A percentile compares a stretch with the other conserved stretches of the same genome.
These are phyloP conservation scores for Cercospora zeae-maydis DNA, from an alignment of 2,329 filamentous ascomycete species.

Conservation along the genomic window DNA sequence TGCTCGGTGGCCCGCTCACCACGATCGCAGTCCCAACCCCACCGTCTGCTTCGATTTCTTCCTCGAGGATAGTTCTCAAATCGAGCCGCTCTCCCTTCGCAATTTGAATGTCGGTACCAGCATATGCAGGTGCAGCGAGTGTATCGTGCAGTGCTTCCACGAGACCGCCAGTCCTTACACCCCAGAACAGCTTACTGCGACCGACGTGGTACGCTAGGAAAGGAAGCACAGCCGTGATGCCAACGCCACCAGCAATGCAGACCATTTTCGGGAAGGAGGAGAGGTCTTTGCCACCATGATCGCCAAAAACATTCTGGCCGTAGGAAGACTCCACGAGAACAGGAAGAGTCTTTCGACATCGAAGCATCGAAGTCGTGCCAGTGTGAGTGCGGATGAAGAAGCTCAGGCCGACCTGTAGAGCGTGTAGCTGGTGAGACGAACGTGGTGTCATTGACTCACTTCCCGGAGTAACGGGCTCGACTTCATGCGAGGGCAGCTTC, in stretches of 20 bases:
- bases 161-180: constrained; percentile 31
- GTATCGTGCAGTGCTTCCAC: constrained; percentile 23
- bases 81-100: constrained; percentile 38
- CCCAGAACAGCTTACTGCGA: constrained; percentile 41
- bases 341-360: constrained; percentile 1
- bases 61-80: constrained; percentile 31
- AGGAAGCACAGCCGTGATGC: constrained; percentile 46
- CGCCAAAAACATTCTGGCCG: constrained; percentile 17
- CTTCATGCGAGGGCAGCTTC: constrained; percentile 2
- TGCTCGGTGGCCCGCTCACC: constrained; percentile 41
- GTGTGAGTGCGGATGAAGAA: constrained; percentile 38
- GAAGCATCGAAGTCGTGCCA: constrained; percentile 38
- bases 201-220: constrained; percentile 33
- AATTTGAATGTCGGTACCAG: constrained; percentile 38
- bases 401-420: constrained; percentile 31
- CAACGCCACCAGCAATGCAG: constrained; percentile 49
- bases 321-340: constrained; percentile 44
- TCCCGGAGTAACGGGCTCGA: background rate
- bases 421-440: background rate
- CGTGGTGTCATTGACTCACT: background rate
- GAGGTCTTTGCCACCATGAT: background rate
- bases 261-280: constrained; percentile 33
- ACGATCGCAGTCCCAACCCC: constrained; percentile 38
- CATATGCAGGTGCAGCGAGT: constrained; percentile 24
- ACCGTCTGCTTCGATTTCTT: constrained; percentile 34